These are phyloP conservation scores for Trichoderma guizhouense DNA, from an alignment of 2,329 filamentous ascomycete species.

Conservation along the genomic window DNA sequence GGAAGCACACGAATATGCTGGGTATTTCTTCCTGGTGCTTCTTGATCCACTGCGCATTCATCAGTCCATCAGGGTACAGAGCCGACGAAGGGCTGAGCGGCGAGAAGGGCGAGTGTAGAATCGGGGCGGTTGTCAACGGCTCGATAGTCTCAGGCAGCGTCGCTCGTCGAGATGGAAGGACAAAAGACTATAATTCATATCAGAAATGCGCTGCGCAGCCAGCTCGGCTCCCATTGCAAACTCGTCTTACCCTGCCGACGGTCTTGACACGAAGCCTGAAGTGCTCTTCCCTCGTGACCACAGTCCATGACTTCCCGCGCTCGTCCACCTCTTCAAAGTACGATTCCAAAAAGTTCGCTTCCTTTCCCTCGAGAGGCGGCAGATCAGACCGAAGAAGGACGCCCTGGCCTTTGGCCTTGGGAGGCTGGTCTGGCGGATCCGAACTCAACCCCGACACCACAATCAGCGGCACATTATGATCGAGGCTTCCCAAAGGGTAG, in stretches of 20 bases:
- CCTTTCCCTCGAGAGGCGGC: conserved; percentile 61
- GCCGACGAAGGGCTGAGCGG: conserved; percentile 79
- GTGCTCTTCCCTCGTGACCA: conserved; percentile 48
- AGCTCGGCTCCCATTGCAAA: background rate
- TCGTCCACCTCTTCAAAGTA: conserved; percentile 66
- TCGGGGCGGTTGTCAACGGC: conserved; percentile 43
- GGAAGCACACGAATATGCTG: conserved; percentile 77
- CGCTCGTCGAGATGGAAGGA: conserved; percentile 57
- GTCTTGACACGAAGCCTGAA: conserved; percentile 67
- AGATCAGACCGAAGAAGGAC: conserved; percentile 68
- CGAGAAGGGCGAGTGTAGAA: conserved; percentile 88
- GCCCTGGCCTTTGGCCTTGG: conserved; percentile 55
- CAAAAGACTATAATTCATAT: conserved; percentile 43
- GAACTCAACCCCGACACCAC: conserved; percentile 71
- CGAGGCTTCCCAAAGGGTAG: conserved; percentile 74
- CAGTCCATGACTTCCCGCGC: conserved; percentile 64
- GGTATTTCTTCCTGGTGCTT: conserved; percentile 88
- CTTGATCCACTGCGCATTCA: conserved; percentile 76
- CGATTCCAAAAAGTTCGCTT: conserved; percentile 61
- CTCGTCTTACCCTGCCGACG: conserved; percentile 72
- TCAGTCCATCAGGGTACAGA: conserved; percentile 84
- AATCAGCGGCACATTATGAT: conserved; percentile 82
- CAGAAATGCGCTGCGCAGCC: conserved; percentile 25
- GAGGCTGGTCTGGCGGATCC: conserved; percentile 42
- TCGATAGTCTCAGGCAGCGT: conserved; percentile 51